Evolutionary conservation across 345 rosid species (phyloP), one percentile per base, ranked within the genome.

Genomic region (Eucalyptus curtisii): DNA sequence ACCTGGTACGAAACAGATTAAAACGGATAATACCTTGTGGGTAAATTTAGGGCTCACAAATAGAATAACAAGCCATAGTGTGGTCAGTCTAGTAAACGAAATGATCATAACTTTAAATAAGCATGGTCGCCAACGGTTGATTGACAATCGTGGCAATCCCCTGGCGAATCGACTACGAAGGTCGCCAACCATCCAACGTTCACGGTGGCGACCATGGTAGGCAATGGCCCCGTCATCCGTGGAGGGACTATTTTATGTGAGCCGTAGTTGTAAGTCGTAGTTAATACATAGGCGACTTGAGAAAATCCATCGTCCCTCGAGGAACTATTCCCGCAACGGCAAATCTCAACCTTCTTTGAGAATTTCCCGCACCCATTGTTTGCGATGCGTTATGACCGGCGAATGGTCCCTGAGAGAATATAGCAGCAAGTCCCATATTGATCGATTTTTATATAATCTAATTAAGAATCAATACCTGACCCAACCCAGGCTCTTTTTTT

Each of bases 21-120:
- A 52, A 52, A 52, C 0, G 1, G 24, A 19, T 52, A 52, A 52
- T 52, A 52, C 25, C 57, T 19, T 7, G 10, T 19, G 0, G 0
- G 57, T 52, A 19, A 52, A 52, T 52, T 0, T 25, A 0, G 25
- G 25, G 10, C 57, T 52, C 57, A 7, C 57, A 52, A 52, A 52
- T 52, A 8, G 57, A 52, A 52, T 52, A 0, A 52, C 0, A 2
- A 20, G 57, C 57, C 57, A 52, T 52, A 20, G 57, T 8, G 57
- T 20, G 57, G 20, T 52, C 5, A 20, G 57, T 19, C 57, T 52
- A 52, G 57, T 19, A 52, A 52, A 20, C 57, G 10, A 52, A 52
- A 0, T 20, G 57, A 8, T 52, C 57, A 52, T 52, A 20, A 52
- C 24, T 52, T 1, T 52, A 7, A 52, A 52, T 7, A 52, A 52